phyloP scores from a whole-genome alignment of 805 yeast species.

The Ogataea methylovora region DNA sequence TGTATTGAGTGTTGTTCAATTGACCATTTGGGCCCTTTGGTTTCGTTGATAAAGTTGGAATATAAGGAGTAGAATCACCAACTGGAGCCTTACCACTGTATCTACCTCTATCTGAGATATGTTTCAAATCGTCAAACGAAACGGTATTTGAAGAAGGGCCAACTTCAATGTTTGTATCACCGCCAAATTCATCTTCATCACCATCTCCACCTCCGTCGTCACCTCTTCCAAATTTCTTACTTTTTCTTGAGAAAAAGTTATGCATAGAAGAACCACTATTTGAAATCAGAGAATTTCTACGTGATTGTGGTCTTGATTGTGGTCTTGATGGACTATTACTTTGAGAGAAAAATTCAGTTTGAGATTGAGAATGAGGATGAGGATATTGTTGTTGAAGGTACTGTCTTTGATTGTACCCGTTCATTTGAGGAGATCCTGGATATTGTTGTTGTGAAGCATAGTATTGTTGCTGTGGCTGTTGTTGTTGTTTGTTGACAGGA shows the following conservation, averaged over 20 bases:
- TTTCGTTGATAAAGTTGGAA: slow-evolving; percentile 53
- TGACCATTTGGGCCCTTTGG: slow-evolving; percentile 21
- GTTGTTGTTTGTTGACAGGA: slow-evolving; percentile 18
- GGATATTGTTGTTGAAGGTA: slow-evolving; percentile 1
- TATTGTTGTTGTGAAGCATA: slow-evolving; percentile 2
- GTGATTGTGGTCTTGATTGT: slow-evolving; percentile 9
- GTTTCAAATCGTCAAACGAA: slow-evolving; percentile 59
- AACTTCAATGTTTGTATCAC: slow-evolving; percentile 15
- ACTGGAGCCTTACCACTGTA: slow-evolving; percentile 39
- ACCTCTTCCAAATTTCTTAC: slow-evolving; percentile 19
- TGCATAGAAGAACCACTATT: slow-evolving; percentile 25
- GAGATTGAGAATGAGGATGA: slow-evolving; percentile 2
- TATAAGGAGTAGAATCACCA: slow-evolving; percentile 61
- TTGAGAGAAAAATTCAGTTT: slow-evolving; percentile 5
- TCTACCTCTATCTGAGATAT: slow-evolving; percentile 58
- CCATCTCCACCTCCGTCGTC: slow-evolving; percentile 19
- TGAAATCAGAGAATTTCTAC: slow-evolving; percentile 20
- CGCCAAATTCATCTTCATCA: slow-evolving; percentile 17
- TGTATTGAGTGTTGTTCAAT: slow-evolving; percentile 49
- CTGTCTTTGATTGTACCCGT: slow-evolving; percentile 5
- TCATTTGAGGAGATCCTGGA: slow-evolving; percentile 3
- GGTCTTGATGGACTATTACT: slow-evolving; percentile 1
- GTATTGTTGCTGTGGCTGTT: slow-evolving; percentile 8
- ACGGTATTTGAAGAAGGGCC: slow-evolving; percentile 33
- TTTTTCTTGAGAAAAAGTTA: slow-evolving; percentile 34